These are phyloP conservation scores for rapeseed (Brassica napus) DNA, from an alignment of 345 rosid genomes.

Conservation along the genomic window DNA sequence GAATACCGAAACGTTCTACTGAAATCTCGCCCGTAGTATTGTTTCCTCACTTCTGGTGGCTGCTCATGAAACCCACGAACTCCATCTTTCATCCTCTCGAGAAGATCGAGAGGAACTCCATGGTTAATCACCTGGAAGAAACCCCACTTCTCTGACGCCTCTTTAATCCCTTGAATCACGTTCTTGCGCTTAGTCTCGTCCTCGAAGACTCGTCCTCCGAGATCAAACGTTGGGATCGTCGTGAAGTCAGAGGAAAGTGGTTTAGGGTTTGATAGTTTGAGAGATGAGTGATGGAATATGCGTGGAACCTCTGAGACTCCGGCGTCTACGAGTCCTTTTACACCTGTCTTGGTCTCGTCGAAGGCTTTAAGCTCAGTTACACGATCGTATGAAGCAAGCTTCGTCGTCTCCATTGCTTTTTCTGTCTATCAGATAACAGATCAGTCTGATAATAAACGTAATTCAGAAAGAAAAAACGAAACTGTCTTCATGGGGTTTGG, in stretches of 20 bases:
- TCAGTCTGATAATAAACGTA: background rate
- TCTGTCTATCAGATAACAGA: background rate
- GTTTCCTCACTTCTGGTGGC: background rate
- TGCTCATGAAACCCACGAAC: background rate
- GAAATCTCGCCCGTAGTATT: background rate
- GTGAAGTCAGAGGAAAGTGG: background rate
- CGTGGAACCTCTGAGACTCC: conserved; percentile 30
- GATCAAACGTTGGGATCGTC: conserved; percentile 37
- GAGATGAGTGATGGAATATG: conserved; percentile 29
- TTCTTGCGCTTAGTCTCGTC: background rate
- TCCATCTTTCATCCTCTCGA: background rate
- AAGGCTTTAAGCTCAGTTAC: background rate
- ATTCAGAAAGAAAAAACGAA: background rate
- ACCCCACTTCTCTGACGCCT: background rate
- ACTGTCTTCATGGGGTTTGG: background rate
- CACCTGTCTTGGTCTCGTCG: background rate
- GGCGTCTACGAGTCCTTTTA: background rate
- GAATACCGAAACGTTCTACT: background rate
- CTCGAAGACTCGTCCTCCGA: conserved; percentile 3
- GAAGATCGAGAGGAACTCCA: background rate
- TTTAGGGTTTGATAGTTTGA: background rate
- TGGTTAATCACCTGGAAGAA: background rate
- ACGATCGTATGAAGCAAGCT: background rate
- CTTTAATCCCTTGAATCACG: background rate
- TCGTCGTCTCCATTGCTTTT: background rate